Conservation (phyloP, 1,284 basidiomycete genomes). For the Papiliotrema flavescens region DNA sequence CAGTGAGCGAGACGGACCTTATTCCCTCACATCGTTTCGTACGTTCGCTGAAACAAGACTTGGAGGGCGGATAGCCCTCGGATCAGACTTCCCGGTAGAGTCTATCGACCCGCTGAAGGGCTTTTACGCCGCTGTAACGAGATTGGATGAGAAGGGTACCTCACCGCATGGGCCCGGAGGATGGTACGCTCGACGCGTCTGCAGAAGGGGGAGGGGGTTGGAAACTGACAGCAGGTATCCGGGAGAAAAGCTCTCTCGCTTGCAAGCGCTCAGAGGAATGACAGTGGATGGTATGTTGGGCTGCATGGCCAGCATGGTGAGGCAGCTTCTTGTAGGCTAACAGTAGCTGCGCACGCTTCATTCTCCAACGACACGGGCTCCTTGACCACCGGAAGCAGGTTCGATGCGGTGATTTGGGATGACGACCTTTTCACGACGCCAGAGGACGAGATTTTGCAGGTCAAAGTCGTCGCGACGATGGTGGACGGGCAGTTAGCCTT, state of each 20-base stretch:
- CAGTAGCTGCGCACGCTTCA: conserved; percentile 69
- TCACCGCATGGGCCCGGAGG: conserved; percentile 77
- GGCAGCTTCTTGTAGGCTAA: not conserved
- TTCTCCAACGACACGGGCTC: conserved; percentile 66
- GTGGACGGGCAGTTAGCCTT: conserved; percentile 72
- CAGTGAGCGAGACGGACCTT: conserved; percentile 52
- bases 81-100: conserved; percentile 90
- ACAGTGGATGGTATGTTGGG: conserved; percentile 73
- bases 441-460: conserved; percentile 62
- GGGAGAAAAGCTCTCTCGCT: conserved; percentile 65
- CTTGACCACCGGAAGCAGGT: conserved; percentile 68
- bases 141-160: conserved; percentile 63
- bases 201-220: not conserved
- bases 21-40: no score
- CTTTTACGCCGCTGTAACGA: conserved; percentile 80
- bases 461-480: conserved; percentile 68
- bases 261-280: conserved; percentile 65
- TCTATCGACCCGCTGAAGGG: conserved; percentile 54
- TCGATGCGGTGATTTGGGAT: conserved; percentile 79
- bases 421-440: conserved; percentile 70
- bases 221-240: conserved; percentile 58
- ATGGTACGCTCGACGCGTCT: conserved; percentile 57
- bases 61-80: conserved; percentile 63
- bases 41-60: conserved; percentile 37
- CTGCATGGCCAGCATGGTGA: conserved; percentile 7